These are phyloP conservation scores for Malassezia japonica DNA, from an alignment of 1,284 basidiomycete genomes.

Conservation along the genomic window DNA sequence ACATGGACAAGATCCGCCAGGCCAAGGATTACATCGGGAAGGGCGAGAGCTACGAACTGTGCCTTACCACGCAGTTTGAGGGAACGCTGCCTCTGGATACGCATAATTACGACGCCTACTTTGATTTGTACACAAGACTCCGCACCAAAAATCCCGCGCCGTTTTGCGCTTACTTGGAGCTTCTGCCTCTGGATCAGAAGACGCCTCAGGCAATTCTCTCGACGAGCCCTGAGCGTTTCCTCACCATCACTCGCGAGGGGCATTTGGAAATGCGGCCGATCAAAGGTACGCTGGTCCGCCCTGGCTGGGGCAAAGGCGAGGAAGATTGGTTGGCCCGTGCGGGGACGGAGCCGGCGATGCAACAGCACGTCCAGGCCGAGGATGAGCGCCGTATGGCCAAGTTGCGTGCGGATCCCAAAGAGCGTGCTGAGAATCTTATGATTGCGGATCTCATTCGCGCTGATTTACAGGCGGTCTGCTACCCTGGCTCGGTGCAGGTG, in stretches of 20 bases:
- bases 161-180: constrained; percentile 69
- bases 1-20: constrained; percentile 63
- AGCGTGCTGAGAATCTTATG: constrained; percentile 96
- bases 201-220: constrained; percentile 53
- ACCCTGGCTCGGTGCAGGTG: constrained; percentile 65
- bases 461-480: constrained; percentile 66
- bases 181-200: constrained; percentile 33
- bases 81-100: constrained; percentile 26
- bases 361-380: constrained; percentile 21
- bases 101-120: constrained; percentile 21
- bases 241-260: constrained; percentile 67
- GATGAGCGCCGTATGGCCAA: constrained; percentile 50
- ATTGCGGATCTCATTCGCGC: constrained; percentile 94
- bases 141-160: constrained; percentile 75
- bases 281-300: constrained; percentile 61
- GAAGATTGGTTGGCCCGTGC: constrained; percentile 15
- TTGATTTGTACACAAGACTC: constrained; percentile 33
- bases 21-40: constrained; percentile 68
- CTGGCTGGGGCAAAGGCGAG: constrained; percentile 39
- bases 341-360: constrained; percentile 20
- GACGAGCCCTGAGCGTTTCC: constrained; percentile 82
- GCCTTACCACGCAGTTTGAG: constrained; percentile 67
- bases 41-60: constrained; percentile 93
- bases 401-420: constrained; percentile 70
- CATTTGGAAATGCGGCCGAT: constrained; percentile 78